Base-by-base conservation (phyloP, 495 filamentous ascomycete species). In the Hypoxylon lienhwacheense region DNA sequence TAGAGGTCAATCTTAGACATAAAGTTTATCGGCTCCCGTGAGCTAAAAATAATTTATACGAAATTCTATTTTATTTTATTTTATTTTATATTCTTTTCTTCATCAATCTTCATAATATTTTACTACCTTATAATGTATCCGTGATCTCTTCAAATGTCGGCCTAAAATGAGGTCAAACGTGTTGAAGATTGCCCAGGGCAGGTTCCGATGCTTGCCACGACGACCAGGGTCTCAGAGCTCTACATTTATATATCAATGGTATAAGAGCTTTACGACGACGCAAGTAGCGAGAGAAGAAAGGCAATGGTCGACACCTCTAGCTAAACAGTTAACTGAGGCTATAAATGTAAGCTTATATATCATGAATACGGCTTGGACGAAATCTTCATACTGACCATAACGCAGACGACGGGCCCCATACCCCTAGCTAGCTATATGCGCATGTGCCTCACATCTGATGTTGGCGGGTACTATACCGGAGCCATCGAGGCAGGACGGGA, bases 381-480 rank as follows among this genome's bases (percentile, higher is more conserved):
- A n/a, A n/a, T n/a, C 10, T 12, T 41, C 5, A 41, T 48, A 33
- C 42, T 52, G 2, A 64, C 34, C 21, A 0, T 37, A 5, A 22
- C 21, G 28, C 47, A 88, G 81, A 77, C 80, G 43, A 97, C 92
- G 11, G 93, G 93, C 2, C 93, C 93, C 4, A 85, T 97, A 31
- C 86, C 93, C 3, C 82, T 98, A 44, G 91, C 93, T 17, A 81
- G 88, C 28, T 98, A 90, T 70, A 98, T 98, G 93, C 91, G 93
- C 65, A 93, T 97, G 84, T 96, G 92, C 68, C 84, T 98, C 57
- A 97, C 91, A 10, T 87, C 87, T 8, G 85, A 90, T 41, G 75
- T 87, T n/a, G 90, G 89, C 47, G 93, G 93, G 34, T 98, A 98
- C 75, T 98, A 98, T 73, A 96, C 90, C 4, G 81, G 86, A 2